Conservation (phyloP, 768 basidiomycete genomes). For the Strobilomyces echinocephalus region DNA sequence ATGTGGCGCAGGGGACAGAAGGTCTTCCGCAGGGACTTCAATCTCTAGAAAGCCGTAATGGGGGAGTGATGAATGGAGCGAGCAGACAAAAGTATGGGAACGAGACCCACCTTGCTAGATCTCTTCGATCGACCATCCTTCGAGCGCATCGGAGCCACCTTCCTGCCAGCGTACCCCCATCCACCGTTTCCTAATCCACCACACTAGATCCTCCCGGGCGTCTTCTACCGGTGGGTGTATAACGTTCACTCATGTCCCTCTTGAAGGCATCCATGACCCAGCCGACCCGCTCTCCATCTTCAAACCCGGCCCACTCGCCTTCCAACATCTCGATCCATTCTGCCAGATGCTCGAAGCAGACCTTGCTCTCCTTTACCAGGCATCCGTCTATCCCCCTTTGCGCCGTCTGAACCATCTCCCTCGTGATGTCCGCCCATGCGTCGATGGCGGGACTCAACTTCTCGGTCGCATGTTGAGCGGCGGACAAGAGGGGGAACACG, state of each 20-base stretch:
- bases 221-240: no score
- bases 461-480: constrained; percentile 55
- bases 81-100: not conserved
- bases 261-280: constrained; percentile 65
- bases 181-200: constrained; percentile 80
- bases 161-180: constrained; percentile 63
- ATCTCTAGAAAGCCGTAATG: constrained; percentile 47
- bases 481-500: constrained; percentile 63
- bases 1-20: constrained; percentile 45
- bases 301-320: constrained; percentile 66
- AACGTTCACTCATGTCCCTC: constrained; percentile 56
- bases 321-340: constrained; percentile 78
- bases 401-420: constrained; percentile 62
- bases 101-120: constrained; percentile 41
- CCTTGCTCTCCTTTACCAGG: constrained; percentile 53
- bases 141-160: constrained; percentile 78
- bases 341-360: constrained; percentile 57
- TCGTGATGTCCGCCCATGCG: constrained; percentile 33
- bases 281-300: constrained; percentile 74
- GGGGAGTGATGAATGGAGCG: not conserved
- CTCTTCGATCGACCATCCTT: constrained; percentile 85
- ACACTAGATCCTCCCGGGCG: constrained; percentile 28
- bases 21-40: constrained; percentile 74
- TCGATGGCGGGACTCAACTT: constrained; percentile 58
- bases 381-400: constrained; percentile 61